Evolutionary conservation across 2,329 filamentous ascomycete genomes (phyloP), one percentile per base, ranked within the genome.

Genomic region (Nannizziopsis barbatae): DNA sequence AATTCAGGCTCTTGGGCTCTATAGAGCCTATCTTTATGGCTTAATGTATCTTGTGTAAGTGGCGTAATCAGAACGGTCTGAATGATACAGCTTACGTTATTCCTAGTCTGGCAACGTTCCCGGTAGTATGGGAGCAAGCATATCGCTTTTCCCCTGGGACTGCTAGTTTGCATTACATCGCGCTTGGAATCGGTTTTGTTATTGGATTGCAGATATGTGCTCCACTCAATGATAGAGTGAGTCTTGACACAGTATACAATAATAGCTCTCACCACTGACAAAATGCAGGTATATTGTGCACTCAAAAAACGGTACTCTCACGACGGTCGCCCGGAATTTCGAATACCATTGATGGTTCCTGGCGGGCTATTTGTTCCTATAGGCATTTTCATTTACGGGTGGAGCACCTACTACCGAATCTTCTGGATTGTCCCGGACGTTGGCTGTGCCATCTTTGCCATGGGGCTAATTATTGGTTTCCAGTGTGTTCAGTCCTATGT

Each of bases 101-200:
- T 30, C 9, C 12, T 46, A 53, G 48, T 12, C 71, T 84, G 0
- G 75, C 77, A 0, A 82, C 76, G 3, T 84, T 82, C 54, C 75
- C 81, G 0, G 57, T 61, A 0, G 66, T 85, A 0, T 84, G 78
- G 77, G 45, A 59, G 44, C 54, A 58, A 0, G 62, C 68, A 11
- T 86, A 85, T 56, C 58, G 69, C 46, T 70, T 81, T 56, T 71
- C 72, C 0, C 67, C 73, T 8, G 74, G 76, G 45, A 76, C 77
- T 22, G 77, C 75, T n/a, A 77, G 77, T 0, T 61, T 84, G 0
- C 80, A 83, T 60, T 83, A 81, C 62, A 71, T 83, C 36, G 75
- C 80, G 8, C 72, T 79, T 15, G 78, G 76, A 0, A 36, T 82
- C 0, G 82, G 82, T 1, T 82, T 83, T 62, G 70, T 80, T 48